Evolutionary conservation across 495 filamentous ascomycete species (phyloP), one percentile per base, ranked within the genome.

Genomic region (Daldinia childiae): DNA sequence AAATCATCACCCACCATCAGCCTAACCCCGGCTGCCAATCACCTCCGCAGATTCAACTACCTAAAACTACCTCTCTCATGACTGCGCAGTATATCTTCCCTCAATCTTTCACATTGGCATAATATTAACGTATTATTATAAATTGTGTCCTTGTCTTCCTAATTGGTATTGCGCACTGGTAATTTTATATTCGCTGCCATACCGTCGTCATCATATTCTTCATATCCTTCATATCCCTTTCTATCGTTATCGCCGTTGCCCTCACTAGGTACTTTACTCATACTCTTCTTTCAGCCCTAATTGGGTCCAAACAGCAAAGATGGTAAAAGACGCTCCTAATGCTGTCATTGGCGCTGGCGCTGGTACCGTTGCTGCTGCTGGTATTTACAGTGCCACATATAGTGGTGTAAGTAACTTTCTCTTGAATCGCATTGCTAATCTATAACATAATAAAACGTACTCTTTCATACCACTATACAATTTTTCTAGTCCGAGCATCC

Each of bases 321-420:
- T 85, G 83, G 79, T 74, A 24, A 83, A 83, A 63, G 76, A 74
- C 64, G 69, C 65, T 36, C 68, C 71, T 19, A 24, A 38, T 27
- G 71, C 72, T 14, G 12, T 63, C 19, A 9, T 19, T 24, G 43
- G 19, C 43, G 17, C 43, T 21, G 17, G 43, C 43, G 9, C 43
- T 21, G 17, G 43, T 19, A 21, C 8, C 4, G 4, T 2, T 12
- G 17, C 6, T 48, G 6, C 19, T 48, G 43, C 43, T 19, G 82
- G 83, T 70, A 89, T 97, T 59, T 97, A 93, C 80, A 93, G 91
- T 79, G 94, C 93, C 54, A 97, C 94, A 0, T 97, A 97, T 79
- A 97, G 94, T 80, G 93, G 91, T 88, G 94, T 97, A 85, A 81
- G 90, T 84, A 17, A 17, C 60, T 65, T 69, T 57, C 36, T 38